Base-by-base conservation (phyloP, 169 alveolate genomes). In the Plasmodium vinckei region DNA sequence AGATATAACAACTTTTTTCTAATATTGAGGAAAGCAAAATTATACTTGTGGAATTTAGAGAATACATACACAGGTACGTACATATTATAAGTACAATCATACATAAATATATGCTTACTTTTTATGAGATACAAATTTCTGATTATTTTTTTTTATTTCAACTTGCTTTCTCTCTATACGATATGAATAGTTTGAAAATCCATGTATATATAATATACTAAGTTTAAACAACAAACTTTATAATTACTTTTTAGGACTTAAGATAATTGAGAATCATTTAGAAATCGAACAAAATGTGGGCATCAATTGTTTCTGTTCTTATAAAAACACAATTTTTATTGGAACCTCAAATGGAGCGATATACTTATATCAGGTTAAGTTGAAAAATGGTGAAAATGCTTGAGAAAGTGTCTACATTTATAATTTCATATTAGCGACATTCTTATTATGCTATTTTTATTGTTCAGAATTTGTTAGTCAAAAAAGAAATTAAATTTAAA, bases 1-100 rank as follows among this genome's bases (percentile, higher is more conserved):
- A 77, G 88, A 70, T 77, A 77, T 54, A 15, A 77, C n/a, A 75
- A 77, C 42, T 77, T 64, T 51, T 77, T 77, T 64, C 17, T 77
- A 77, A 77, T 77, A 25, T 65, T 77, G 9, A 49, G 79, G 27
- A 49, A 46, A 51, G 64, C 17, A 21, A 77, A 77, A 56, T 27
- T 77, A 9, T 64, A 51, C 42, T 27, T 77, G 15, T 77, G 88
- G 88, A 77, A 77, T 56, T 42, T 77, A 53, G 88, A 77, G 47
- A 17, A 23, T 12, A 77, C 88, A 23, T 77, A 77, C 42, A 77
- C 88, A 54, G 88, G 88, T 75, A 61, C n/a, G n/a, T 12, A 42
- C 5, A 33, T 33, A 33, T 33, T 33, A 0, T 33, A 33, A 33
- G 42, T 7, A 33, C 7, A 27, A 33, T 33, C 1, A 3, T 33